Evolutionary conservation across 2,329 filamentous ascomycete species (phyloP), one percentile per base, ranked within the genome.

Genomic region (Tolypocladium endophyticum): DNA sequence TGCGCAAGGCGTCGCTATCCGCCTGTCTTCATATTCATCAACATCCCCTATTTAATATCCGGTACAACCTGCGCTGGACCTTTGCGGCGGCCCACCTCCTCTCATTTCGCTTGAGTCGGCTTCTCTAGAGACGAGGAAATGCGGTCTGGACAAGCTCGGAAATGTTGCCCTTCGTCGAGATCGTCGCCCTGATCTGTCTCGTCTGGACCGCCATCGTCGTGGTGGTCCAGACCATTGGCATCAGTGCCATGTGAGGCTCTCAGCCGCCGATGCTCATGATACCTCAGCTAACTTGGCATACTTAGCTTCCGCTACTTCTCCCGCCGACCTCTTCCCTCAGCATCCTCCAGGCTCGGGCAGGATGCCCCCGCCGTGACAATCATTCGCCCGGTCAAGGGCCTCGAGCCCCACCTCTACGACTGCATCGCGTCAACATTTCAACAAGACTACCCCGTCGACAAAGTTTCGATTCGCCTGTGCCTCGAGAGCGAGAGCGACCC

Each of bases 351-450:
- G 0, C 73, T 87, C 1, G 73, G 74, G 4, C 68, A 75, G 47
- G 71, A 81, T 64, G 79, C 91, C 3, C 93, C 92, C 20, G 87
- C 90, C 75, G 82, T 99, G 67, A 97, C 94, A 38, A 82, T 96
- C 62, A 92, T 99, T 65, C 89, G 94, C 2, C 95, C 94, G 0
- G 87, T 96, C 64, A 97, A 97, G 75, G 94, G 92, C 62, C 81
- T 96, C 59, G 94, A 97, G 72, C 89, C 92, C 4, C 84, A 86
- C 64, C 85, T 97, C 30, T 96, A 96, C 79, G 90, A 96, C 69
- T 97, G 94, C 69, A 87, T 99, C 47, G 88, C 89, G 36, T 88
- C 92, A 6, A 90, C 88, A 2, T 92, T 97, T 71, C 84, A 79
- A 55, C 92, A 96, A 72, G 81, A 85, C 59, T 97, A 97, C 70